Base-by-base conservation (phyloP, 2,329 filamentous ascomycete genomes). In the Penicillium thymicola region DNA sequence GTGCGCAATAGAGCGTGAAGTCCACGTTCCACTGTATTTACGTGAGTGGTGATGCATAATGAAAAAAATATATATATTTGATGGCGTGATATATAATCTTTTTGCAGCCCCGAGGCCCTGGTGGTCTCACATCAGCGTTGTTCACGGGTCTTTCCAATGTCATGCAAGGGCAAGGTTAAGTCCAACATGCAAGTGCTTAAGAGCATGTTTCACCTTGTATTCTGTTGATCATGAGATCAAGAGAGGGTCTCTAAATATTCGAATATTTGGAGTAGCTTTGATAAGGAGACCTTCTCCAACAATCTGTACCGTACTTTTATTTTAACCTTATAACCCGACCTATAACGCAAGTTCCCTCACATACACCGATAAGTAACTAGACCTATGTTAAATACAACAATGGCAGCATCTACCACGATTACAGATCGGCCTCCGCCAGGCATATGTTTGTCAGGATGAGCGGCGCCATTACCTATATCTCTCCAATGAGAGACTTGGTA, bases 1-100 rank as follows among this genome's bases (percentile, higher is more conserved):
- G 66, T 2, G 64, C 58, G 27, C 62, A 63, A 63, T 68, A 63
- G 57, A 57, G 13, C 18, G 13, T 9, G 38, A 5, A 42, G 34
- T 43, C 16, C 40, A 37, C n/a, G 37, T 18, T 23, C 9, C 16
- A 27, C 5, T 49, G 9, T 49, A 42, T 10, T 13, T 28, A 47
- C 18, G 16, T 54, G 43, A 6, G 18, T 47, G 18, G n/a, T 48
- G 43, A 54, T 51, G 47, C 41, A 55, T 45, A 51, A 51, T 52
- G 47, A 55, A 48, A 48, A 48, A 32, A 25, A 21, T 40, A 32
- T 32, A 21, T 40, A 48, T 34, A 38, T 30, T 27, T 28, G 25
- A 49, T 42, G 51, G 21, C 43, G 14, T 54, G 18, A 36, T 34
- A 49, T 27, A 44, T 51, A 21, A 37, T 5, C 9, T 13, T 46